phyloP scores from a whole-genome alignment of 768 basidiomycete genomes.

The Vishniacozyma victoriae region DNA sequence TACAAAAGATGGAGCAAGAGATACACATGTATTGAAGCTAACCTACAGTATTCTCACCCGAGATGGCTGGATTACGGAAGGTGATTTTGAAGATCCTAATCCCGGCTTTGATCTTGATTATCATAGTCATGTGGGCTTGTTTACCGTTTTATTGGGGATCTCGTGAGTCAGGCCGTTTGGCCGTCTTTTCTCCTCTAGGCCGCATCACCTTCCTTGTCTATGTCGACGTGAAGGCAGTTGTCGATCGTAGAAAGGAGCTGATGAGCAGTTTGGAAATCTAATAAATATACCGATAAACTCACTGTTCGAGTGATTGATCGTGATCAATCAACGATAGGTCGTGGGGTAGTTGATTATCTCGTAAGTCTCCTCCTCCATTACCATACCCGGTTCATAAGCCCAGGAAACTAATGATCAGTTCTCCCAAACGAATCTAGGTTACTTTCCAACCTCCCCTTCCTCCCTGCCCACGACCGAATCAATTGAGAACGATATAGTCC shows the following conservation, averaged over 20 bases:
- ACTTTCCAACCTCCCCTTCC: slow-evolving; percentile 25
- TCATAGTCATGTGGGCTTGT: slow-evolving; percentile 50
- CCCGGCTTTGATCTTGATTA: slow-evolving; percentile 40
- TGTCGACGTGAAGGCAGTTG: neutral
- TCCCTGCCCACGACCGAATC: slow-evolving; percentile 14
- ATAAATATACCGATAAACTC: slow-evolving; percentile 46
- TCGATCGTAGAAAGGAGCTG: slow-evolving; percentile 34
- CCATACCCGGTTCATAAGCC: neutral
- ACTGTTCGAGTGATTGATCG: slow-evolving; percentile 50
- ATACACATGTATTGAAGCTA: too few relatives aligned
- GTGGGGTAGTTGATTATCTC: slow-evolving; percentile 40
- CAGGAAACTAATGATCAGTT: slow-evolving; percentile 12
- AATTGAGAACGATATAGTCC: slow-evolving; percentile 42
- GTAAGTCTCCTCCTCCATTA: slow-evolving; percentile 10
- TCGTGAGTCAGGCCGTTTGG: slow-evolving; percentile 25
- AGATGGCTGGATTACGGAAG: slow-evolving; percentile 25
- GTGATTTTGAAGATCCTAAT: slow-evolving; percentile 44
- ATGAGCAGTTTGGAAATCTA: slow-evolving; percentile 39
- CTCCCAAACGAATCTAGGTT: slow-evolving; percentile 30
- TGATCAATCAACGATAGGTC: slow-evolving; percentile 47
- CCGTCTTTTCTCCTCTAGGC: too few relatives aligned
- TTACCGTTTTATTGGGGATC: slow-evolving; percentile 49
- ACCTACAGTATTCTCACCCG: slow-evolving; percentile 28
- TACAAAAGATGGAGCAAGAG: too few relatives aligned
- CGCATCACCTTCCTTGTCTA: too few relatives aligned